phyloP scores from a whole-genome alignment of 2,329 filamentous ascomycete genomes.

The Pleochaeta shiraiana region DNA sequence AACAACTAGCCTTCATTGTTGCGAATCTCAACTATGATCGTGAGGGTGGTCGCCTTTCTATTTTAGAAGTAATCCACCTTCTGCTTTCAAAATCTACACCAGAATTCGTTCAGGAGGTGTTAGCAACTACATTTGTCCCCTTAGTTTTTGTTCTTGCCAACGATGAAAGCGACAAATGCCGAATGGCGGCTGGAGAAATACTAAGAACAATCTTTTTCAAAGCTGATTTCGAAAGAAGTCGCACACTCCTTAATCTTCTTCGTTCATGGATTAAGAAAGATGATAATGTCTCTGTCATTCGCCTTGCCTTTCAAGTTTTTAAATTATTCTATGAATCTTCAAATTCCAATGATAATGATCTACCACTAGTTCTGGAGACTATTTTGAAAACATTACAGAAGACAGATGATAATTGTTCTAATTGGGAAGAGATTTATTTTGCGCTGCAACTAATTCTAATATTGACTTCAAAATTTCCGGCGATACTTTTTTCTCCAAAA shows the following conservation, averaged over 20 bases:
- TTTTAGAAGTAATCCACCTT: conserved; percentile 77
- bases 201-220: conserved; percentile 63
- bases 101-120: conserved; percentile 62
- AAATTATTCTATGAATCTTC: conserved; percentile 60
- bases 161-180: conserved; percentile 71
- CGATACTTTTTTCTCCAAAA: conserved; percentile 35
- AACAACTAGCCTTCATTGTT: conserved; percentile 73
- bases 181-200: conserved; percentile 57
- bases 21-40: conserved; percentile 83
- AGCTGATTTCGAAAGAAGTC: conserved; percentile 48
- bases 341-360: conserved; percentile 36
- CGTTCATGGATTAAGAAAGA: conserved; percentile 56
- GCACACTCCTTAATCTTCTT: conserved; percentile 48
- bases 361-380: conserved; percentile 26
- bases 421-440: conserved; percentile 55
- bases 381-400: conserved; percentile 28
- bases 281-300: conserved; percentile 46
- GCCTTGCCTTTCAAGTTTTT: conserved; percentile 61
- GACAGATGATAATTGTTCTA: conserved; percentile 30
- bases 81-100: conserved; percentile 70
- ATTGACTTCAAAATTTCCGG: conserved; percentile 43
- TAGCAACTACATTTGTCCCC: conserved; percentile 64
- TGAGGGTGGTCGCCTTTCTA: conserved; percentile 70
- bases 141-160: conserved; percentile 71
- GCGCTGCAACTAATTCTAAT: conserved; percentile 47